Conservation (phyloP, 225 moss, liverwort and hornwort genomes). For the Ulota crispa region DNA sequence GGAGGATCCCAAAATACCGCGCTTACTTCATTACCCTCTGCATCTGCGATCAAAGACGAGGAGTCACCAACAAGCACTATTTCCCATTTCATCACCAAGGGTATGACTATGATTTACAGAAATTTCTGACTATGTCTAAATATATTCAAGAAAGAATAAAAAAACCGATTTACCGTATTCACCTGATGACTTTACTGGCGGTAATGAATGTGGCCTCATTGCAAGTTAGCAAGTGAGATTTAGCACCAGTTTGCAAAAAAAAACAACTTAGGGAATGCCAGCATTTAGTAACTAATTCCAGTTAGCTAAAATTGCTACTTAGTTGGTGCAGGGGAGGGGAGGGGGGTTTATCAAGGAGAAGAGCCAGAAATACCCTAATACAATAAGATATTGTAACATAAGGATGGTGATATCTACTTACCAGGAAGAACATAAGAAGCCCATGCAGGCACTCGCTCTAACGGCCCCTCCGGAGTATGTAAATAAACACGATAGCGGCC, state of each 20-base stretch:
- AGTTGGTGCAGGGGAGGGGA: not conserved
- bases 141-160: not conserved
- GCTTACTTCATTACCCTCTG: slow-evolving; percentile 53
- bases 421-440: slow-evolving; percentile 89
- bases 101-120: not conserved
- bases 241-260: not conserved
- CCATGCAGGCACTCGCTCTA: slow-evolving; percentile 92
- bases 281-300: not conserved
- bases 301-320: not conserved
- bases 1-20: slow-evolving; percentile 94
- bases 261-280: not conserved
- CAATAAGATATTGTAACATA: slow-evolving; percentile 4
- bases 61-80: not conserved
- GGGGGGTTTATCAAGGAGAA: not conserved
- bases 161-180: not conserved
- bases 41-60: slow-evolving; percentile 49
- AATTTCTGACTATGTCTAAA: not conserved
- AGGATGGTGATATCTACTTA: slow-evolving; percentile 33
- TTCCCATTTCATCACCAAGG: not conserved
- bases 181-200: not conserved
- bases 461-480: slow-evolving; percentile 82
- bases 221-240: not conserved
- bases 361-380: not conserved
- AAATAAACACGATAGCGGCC: slow-evolving; percentile 72
- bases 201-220: not conserved